Evolutionary conservation across 1,284 basidiomycete species (phyloP), one percentile per base, ranked within the genome.

Genomic region (Moesziomyces sp.): DNA sequence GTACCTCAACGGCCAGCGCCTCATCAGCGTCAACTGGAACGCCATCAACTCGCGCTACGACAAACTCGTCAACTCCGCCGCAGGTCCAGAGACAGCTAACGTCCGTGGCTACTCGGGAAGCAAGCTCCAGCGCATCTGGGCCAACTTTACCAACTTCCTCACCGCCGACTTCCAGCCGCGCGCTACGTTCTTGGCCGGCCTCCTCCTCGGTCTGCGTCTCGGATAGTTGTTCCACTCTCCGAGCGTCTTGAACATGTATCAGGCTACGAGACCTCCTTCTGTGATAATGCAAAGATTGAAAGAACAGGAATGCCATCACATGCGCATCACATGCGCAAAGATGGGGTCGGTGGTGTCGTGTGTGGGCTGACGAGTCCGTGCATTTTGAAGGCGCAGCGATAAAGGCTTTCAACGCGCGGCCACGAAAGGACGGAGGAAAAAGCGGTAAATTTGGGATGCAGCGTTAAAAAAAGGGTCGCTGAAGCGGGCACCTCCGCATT

Each of bases 151-250:
- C 40, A 87, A 94, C 85, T 97, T 97, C 86, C 86, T 97, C 81
- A 93, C 92, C 0, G 91, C 93, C 24, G 92, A 97, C 84, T 97
- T 97, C 86, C 94, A 94, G 82, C 92, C 86, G 65, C 80, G 87
- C 51, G 87, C 87, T 0, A 86, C 85, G n/a, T 87, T 88, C 78
- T 51, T 87, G 40, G 87, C 86, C 23, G 87, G 87, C 57, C 80
- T 88, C 18, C 79, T 84, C 4, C 82, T 88, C 2, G 87, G 87
- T 61, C 56, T 88, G 53, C 84, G 87, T 48, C 73, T 88, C 10
- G 87, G 87, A 57, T 88, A 83, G 80, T 49, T 26, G 21, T 38
- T 4, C 8, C 30, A 33, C 13, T 13, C 30, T 33, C 11, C 30
- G 13, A 8, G 13, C 30, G 30, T 13, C 30, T 13, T 3, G 30